Percentiles rank a stretch among this genome's conserved stretches.
Evolutionary conservation across 176 grass and related monocot species (phyloP).

Genomic region (Musa itinerans): DNA sequence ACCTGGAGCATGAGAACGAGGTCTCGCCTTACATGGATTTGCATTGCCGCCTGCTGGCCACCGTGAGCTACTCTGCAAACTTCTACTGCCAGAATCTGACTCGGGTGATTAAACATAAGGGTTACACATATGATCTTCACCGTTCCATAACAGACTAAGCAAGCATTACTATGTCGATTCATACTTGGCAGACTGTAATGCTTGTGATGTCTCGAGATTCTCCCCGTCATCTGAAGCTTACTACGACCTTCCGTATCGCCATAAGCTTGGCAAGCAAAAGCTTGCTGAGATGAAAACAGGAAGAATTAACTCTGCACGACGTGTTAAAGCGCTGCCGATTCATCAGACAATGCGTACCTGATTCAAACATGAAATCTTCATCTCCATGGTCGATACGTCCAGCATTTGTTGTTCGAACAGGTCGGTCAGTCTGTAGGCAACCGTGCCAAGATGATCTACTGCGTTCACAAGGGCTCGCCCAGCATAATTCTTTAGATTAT

Average conservation of each 20-base stretch:
- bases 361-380: slow-evolving; percentile 61
- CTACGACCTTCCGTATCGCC: slow-evolving; percentile 81
- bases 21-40: slow-evolving; percentile 15
- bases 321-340: not conserved
- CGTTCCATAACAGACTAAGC: slow-evolving; percentile 5
- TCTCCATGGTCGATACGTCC: slow-evolving; percentile 55
- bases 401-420: slow-evolving; percentile 73
- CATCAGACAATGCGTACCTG: slow-evolving; percentile 47
- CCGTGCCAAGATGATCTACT: slow-evolving; percentile 88
- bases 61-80: slow-evolving; percentile 30
- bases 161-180: not conserved
- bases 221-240: slow-evolving; percentile 58
- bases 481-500: slow-evolving; percentile 90
- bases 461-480: slow-evolving; percentile 90
- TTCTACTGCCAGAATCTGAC: slow-evolving; percentile 43
- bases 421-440: slow-evolving; percentile 82
- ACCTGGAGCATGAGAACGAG: slow-evolving; percentile 63
- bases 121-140: slow-evolving; percentile 16
- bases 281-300: slow-evolving; percentile 40
- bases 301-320: not conserved
- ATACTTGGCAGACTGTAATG: slow-evolving; percentile 85
- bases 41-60: slow-evolving; percentile 47
- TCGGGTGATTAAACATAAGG: slow-evolving; percentile 5
- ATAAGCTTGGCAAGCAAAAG: slow-evolving; percentile 74
- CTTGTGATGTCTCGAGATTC: slow-evolving; percentile 57